Base-by-base conservation (phyloP, 148 eudicot species). In the Cornus controversa region DNA sequence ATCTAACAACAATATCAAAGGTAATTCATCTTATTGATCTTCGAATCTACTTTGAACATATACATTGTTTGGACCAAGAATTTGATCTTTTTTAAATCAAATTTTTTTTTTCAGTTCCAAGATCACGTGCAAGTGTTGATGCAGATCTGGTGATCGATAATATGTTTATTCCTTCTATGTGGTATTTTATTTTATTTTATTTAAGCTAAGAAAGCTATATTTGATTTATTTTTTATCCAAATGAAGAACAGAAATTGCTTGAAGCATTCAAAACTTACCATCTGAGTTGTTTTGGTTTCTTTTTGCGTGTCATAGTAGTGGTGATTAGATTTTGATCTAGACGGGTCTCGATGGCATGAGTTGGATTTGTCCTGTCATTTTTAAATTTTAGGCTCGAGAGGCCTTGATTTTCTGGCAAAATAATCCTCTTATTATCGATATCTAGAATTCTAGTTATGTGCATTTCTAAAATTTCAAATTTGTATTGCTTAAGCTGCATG, bases 21-120 rank as follows among this genome's bases (percentile, higher is more conserved):
- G 76, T 60, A 14, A 8, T 28, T 29, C 65, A 57, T 42, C 66
- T 72, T 40, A 72, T 72, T 57, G 75, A 16, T 72, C 40, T 6
- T 5, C 20, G n/a, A 67, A 34, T 73, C 67, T 14, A 20, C 20
- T 73, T 73, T 8, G 29, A 60, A 31, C n/a, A 4, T 6, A 37
- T 5, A 53, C 24, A n/a, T 45, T 0, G 26, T 26, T 28, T 29
- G 28, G 75, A n/a, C n/a, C n/a, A n/a, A n/a, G n/a, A n/a, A n/a
- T 22, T 73, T 18, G 2, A 10, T 23, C 50, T 73, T 25, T 58
- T 45, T 31, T 58, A 10, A 40, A 24, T 25, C 20, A 14, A n/a
- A n/a, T n/a, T n/a, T n/a, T n/a, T n/a, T n/a, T n/a, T n/a, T n/a
- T n/a, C n/a, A n/a, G n/a, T n/a, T n/a, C n/a, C n/a, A n/a, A n/a